phyloP scores from a whole-genome alignment of 2,329 filamentous ascomycete genomes.

The Tolypocladium pustulatum region DNA sequence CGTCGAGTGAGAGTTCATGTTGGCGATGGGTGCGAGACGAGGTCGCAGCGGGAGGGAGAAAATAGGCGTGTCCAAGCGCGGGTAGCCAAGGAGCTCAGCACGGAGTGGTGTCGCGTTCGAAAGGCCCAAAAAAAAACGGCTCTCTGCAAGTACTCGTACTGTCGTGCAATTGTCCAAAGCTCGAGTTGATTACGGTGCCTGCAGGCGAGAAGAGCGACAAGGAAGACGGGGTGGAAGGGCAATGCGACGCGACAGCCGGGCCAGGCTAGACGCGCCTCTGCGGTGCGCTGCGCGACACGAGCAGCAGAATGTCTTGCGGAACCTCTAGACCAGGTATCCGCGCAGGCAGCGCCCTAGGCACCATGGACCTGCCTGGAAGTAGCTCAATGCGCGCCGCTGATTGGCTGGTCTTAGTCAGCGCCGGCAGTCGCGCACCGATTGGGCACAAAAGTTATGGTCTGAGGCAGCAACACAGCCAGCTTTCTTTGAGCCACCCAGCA shows the following conservation, averaged over 20 bases:
- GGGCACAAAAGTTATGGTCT: constrained; percentile 18
- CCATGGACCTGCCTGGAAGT: constrained; percentile 15
- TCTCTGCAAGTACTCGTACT: too few relatives aligned
- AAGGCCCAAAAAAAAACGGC: not conserved
- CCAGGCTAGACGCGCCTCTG: constrained; percentile 1
- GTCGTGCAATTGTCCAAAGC: not conserved
- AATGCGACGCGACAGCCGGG: constrained; percentile 4
- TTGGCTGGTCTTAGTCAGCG: constrained; percentile 19
- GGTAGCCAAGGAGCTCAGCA: not conserved
- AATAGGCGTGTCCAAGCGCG: not conserved
- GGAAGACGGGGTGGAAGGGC: not conserved
- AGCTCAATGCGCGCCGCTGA: constrained; percentile 8
- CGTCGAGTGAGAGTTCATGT: constrained; percentile 27
- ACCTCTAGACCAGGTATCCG: constrained; percentile 15
- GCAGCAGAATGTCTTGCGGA: not conserved
- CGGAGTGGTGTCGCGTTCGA: not conserved
- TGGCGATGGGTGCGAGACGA: not conserved
- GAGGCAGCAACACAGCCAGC: constrained; percentile 20
- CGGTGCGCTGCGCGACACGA: not conserved
- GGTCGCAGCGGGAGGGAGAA: not conserved
- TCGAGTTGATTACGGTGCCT: not conserved
- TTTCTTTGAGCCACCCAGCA: constrained; percentile 2
- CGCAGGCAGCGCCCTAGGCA: constrained; percentile 16
- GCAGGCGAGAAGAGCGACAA: not conserved
- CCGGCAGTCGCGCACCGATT: constrained; percentile 13